Evolutionary conservation across 306 rosid genomes (phyloP).

Genomic region (Dalbergia cochinchinensis): DNA sequence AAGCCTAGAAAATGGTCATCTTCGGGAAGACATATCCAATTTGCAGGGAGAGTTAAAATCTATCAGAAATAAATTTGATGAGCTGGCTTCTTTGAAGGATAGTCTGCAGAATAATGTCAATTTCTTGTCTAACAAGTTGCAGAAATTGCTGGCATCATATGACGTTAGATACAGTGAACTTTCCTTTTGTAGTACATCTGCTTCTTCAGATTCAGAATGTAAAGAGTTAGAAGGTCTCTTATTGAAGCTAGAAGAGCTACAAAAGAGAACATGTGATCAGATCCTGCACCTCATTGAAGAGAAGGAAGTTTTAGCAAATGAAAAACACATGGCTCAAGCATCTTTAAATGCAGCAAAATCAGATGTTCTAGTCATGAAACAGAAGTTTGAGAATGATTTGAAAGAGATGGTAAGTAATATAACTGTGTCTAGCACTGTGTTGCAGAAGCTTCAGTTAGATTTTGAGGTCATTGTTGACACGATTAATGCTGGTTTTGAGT

Average conservation of each 20-base stretch:
- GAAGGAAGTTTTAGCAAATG: slow-evolving; percentile 60
- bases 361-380: slow-evolving; percentile 65
- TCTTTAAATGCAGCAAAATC: slow-evolving; percentile 66
- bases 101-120: slow-evolving; percentile 62
- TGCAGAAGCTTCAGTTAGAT: slow-evolving; percentile 74
- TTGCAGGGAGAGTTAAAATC: slow-evolving; percentile 74
- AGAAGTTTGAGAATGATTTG: slow-evolving; percentile 64
- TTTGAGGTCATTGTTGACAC: slow-evolving; percentile 71
- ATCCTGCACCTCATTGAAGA: slow-evolving; percentile 74
- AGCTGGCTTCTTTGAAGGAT: slow-evolving; percentile 64
- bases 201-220: slow-evolving; percentile 56
- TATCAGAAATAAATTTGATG: slow-evolving; percentile 61
- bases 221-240: slow-evolving; percentile 59
- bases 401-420: slow-evolving; percentile 58
- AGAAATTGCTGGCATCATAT: slow-evolving; percentile 65
- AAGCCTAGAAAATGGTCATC: slow-evolving; percentile 58
- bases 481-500: slow-evolving; percentile 59
- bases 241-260: slow-evolving; percentile 73
- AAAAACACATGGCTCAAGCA: slow-evolving; percentile 62
- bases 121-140: slow-evolving; percentile 60
- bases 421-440: slow-evolving; percentile 59
- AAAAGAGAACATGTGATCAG: slow-evolving; percentile 59
- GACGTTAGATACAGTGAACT: slow-evolving; percentile 48
- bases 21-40: slow-evolving; percentile 60
- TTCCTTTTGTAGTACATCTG: slow-evolving; percentile 55